Conservation (phyloP, 129 eudicot genomes). For the Flaveria linearis region DNA sequence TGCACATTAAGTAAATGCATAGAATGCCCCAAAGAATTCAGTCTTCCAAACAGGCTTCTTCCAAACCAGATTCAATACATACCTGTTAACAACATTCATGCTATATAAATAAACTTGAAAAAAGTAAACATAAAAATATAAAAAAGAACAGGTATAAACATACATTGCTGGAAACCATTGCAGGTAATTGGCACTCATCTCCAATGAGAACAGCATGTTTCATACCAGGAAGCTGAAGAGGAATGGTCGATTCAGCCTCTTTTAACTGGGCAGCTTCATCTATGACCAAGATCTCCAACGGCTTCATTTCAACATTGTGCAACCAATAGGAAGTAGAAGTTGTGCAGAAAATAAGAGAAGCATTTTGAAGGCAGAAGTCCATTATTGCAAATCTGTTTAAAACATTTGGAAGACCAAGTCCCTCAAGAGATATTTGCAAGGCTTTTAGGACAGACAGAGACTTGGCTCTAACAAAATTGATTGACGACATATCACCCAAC, state of each 20-base stretch:
- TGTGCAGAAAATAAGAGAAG: constrained; percentile 65
- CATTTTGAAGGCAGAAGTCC: constrained; percentile 54
- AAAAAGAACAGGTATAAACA: neutral
- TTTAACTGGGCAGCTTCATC: constrained; percentile 62
- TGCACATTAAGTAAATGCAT: constrained; percentile 49
- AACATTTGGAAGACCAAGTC: constrained; percentile 42
- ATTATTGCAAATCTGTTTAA: constrained; percentile 14
- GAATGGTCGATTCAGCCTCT: constrained; percentile 53
- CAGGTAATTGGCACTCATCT: constrained; percentile 59
- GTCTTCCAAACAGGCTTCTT: constrained; percentile 50
- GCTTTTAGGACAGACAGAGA: constrained; percentile 37
- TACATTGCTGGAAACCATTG: constrained; percentile 52
- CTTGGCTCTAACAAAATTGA: constrained; percentile 30
- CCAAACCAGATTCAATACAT: constrained; percentile 47
- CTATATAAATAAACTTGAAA: neutral
- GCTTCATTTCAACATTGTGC: constrained; percentile 36
- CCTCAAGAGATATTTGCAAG: constrained; percentile 42
- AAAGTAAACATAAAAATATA: neutral
- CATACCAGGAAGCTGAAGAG: constrained; percentile 48
- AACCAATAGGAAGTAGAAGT: constrained; percentile 58
- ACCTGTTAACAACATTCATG: constrained; percentile 26
- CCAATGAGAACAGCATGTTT: constrained; percentile 53
- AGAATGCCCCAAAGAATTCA: constrained; percentile 45
- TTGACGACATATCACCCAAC: constrained; percentile 11
- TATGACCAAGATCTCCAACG: constrained; percentile 38